A percentile compares a stretch with the other conserved stretches of the same genome.
These are phyloP conservation scores for Sporothrix luriei DNA, from an alignment of 2,329 filamentous ascomycete species.

Conservation along the genomic window DNA sequence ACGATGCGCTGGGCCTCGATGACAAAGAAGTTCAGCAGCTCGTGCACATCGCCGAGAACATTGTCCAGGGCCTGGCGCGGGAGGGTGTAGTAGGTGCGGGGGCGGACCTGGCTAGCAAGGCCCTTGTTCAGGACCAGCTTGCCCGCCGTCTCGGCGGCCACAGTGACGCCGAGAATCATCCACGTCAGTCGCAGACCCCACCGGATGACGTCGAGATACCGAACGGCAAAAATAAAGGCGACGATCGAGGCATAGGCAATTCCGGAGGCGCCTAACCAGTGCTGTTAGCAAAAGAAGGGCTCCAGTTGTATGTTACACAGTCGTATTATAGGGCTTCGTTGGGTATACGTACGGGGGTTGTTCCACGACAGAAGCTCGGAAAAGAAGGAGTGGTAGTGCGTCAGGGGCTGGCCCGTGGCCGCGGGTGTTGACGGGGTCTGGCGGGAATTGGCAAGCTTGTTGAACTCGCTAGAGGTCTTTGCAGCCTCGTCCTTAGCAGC, in stretches of 20 bases:
- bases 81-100: slow-evolving; percentile 68
- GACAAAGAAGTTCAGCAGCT: slow-evolving; percentile 71
- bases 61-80: slow-evolving; percentile 63
- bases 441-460: slow-evolving; percentile 60
- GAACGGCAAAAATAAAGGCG: slow-evolving; percentile 61
- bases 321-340: not conserved
- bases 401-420: slow-evolving; percentile 64
- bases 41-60: slow-evolving; percentile 65
- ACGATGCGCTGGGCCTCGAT: slow-evolving; percentile 70
- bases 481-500: slow-evolving; percentile 59
- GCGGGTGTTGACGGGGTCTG: slow-evolving; percentile 55
- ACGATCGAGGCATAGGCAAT: slow-evolving; percentile 65
- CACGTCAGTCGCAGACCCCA: slow-evolving; percentile 67
- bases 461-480: slow-evolving; percentile 60
- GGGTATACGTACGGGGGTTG: slow-evolving; percentile 61
- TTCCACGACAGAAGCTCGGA: slow-evolving; percentile 69
- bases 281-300: not conserved
- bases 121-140: slow-evolving; percentile 64
- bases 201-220: slow-evolving; percentile 68
- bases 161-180: slow-evolving; percentile 62
- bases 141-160: slow-evolving; percentile 63
- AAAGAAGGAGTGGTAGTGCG: slow-evolving; percentile 73
- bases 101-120: slow-evolving; percentile 66
- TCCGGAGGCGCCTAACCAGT: slow-evolving; percentile 59
- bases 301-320: too few relatives aligned